A percentile compares a stretch with the other conserved stretches of the same genome.
Conservation (phyloP, 2,329 filamentous ascomycete species). For the Neurospora crassa region DNA sequence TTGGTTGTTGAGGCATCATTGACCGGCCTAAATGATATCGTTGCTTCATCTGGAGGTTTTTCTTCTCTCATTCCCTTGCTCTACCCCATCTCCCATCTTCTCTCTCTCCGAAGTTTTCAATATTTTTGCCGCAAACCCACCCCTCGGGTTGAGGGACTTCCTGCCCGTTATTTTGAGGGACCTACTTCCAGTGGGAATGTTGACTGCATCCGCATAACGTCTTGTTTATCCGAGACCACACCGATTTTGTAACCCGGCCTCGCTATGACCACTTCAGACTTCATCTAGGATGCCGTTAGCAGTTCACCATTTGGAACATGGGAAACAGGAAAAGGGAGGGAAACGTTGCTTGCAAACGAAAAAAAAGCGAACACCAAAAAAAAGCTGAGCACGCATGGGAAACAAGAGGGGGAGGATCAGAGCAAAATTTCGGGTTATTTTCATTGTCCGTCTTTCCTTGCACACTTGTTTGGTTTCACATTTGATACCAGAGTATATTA, state of each 20-base stretch:
- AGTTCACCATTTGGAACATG: not conserved
- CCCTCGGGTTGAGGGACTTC: not conserved
- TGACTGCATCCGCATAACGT: not conserved
- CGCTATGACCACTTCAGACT: not conserved
- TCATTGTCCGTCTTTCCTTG: not conserved
- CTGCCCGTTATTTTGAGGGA: not conserved
- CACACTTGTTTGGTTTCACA: not conserved
- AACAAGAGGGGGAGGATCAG: not conserved
- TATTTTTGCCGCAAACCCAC: not conserved
- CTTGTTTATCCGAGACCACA: not conserved
- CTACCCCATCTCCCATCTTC: not conserved
- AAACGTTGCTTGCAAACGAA: not conserved
- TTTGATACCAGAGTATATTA: not conserved
- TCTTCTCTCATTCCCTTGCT: not conserved
- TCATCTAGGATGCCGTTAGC: not conserved
- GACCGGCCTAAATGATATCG: constrained; percentile 5
- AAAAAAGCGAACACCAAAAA: not conserved
- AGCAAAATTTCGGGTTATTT: not conserved
- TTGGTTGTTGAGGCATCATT: constrained; percentile 2
- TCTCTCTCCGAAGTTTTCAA: not conserved
- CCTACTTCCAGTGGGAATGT: not conserved
- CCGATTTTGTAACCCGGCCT: not conserved
- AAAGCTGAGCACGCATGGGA: not conserved
- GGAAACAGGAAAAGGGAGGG: not conserved
- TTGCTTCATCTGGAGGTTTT: not conserved